Conservation (phyloP, 495 filamentous ascomycete genomes). For the Chaetomium cochliodes region DNA sequence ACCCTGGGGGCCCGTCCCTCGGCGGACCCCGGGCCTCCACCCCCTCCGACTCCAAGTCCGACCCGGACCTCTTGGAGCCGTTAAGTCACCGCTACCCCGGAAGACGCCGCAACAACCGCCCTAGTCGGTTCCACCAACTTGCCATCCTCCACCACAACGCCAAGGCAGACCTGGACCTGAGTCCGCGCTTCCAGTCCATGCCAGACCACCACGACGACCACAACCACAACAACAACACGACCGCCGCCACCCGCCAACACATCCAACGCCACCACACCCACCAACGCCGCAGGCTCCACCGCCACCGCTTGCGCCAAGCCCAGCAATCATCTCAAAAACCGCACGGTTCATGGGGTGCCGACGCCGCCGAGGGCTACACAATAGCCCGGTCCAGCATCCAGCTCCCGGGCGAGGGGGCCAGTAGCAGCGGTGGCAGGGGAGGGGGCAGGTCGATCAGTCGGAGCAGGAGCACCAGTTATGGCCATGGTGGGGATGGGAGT, state of each 20-base stretch:
- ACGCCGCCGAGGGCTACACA: constrained; percentile 10
- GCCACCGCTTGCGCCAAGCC: neutral
- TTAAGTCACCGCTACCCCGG: neutral
- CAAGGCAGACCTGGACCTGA: no score
- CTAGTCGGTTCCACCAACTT: neutral
- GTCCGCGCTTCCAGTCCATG: no score
- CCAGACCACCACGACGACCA: no score
- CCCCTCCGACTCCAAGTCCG: neutral
- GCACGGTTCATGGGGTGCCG: neutral
- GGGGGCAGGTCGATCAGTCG: neutral
- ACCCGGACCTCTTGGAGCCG: neutral
- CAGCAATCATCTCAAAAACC: constrained; percentile 10
- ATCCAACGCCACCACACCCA: neutral
- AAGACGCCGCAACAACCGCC: neutral
- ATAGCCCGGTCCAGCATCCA: constrained; percentile 5
- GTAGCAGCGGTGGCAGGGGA: neutral
- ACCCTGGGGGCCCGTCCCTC: neutral
- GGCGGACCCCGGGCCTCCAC: neutral
- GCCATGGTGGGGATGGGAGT: neutral
- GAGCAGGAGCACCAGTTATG: neutral
- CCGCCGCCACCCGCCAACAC: no score
- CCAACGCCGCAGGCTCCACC: neutral
- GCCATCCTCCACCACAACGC: neutral
- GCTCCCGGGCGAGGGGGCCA: neutral
- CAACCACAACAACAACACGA: no score